Percentiles rank a stretch among this genome's conserved stretches.
Evolutionary conservation across 2,329 filamentous ascomycete genomes (phyloP).

Genomic region (Alternaria viburni): DNA sequence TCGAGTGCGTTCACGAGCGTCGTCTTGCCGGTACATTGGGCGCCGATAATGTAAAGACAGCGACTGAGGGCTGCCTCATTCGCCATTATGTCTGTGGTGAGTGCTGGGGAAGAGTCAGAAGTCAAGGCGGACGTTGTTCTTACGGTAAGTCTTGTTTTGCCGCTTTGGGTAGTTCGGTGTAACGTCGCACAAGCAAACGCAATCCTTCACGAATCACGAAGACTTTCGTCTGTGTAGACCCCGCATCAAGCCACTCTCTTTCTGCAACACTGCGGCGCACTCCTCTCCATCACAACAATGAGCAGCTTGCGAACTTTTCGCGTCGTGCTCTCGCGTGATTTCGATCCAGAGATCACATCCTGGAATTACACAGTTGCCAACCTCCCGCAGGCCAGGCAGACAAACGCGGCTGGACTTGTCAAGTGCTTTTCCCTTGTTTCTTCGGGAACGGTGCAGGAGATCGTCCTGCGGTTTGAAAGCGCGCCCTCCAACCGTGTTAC

Average conservation of each 20-base stretch:
- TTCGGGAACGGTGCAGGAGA: conserved; percentile 28
- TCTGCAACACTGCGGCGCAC: neutral
- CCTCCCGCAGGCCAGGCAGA: neutral
- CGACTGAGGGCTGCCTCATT: neutral
- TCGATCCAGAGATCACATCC: neutral
- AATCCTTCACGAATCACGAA: conserved; percentile 18
- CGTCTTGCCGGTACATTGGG: conserved; percentile 56
- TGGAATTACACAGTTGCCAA: neutral
- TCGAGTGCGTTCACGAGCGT: conserved; percentile 50
- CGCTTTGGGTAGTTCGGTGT: neutral
- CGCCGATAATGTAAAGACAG: conserved; percentile 53
- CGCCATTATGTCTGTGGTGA: neutral
- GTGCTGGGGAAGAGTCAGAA: neutral
- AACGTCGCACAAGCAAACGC: neutral
- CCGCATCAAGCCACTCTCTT: neutral
- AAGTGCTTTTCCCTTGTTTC: conserved; percentile 39
- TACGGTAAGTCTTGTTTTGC: conserved; percentile 8
- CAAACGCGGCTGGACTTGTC: conserved; percentile 20
- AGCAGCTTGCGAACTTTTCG: neutral
- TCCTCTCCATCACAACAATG: neutral
- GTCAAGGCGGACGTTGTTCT: conserved; percentile 6
- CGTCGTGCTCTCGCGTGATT: neutral
- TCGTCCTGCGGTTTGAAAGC: conserved; percentile 34
- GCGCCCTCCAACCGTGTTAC: conserved; percentile 43
- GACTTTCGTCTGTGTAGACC: neutral